Conservation (phyloP, 352 stramenopile genomes). For the Aphanomyces cochlioides region DNA sequence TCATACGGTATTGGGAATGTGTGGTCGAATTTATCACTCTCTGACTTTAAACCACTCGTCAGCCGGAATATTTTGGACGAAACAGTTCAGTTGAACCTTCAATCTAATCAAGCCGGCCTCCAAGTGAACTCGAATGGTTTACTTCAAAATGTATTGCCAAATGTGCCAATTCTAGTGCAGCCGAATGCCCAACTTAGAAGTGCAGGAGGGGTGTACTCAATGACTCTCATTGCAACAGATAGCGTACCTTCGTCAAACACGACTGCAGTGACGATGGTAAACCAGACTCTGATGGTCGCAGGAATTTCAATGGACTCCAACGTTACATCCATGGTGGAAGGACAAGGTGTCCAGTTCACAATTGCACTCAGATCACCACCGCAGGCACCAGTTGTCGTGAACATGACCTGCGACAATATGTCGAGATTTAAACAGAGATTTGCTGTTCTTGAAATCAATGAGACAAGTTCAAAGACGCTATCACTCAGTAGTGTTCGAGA, state of each 20-base stretch:
- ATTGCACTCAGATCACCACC: neutral
- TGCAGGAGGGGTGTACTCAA: neutral
- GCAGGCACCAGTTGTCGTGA: neutral
- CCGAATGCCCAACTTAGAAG: neutral
- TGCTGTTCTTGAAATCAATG: neutral
- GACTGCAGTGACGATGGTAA: neutral
- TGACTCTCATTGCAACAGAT: neutral
- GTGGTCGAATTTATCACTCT: constrained; percentile 2
- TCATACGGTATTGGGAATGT: neutral
- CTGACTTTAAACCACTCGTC: neutral
- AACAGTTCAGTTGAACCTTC: neutral
- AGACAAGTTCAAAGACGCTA: neutral
- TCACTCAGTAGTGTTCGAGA: neutral
- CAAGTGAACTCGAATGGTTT: neutral
- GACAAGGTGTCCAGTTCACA: neutral
- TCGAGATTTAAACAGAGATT: neutral
- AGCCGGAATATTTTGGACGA: neutral
- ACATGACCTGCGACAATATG: neutral
- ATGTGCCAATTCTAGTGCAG: neutral
- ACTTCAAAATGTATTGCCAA: neutral
- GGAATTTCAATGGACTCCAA: constrained; percentile 3
- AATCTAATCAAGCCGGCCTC: neutral
- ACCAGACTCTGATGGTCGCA: constrained; percentile 12
- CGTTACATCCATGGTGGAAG: constrained; percentile 1
- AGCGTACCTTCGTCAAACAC: constrained; percentile 9